Conservation (phyloP, 148 eudicot genomes). For the Pharnaceum exiguum region DNA sequence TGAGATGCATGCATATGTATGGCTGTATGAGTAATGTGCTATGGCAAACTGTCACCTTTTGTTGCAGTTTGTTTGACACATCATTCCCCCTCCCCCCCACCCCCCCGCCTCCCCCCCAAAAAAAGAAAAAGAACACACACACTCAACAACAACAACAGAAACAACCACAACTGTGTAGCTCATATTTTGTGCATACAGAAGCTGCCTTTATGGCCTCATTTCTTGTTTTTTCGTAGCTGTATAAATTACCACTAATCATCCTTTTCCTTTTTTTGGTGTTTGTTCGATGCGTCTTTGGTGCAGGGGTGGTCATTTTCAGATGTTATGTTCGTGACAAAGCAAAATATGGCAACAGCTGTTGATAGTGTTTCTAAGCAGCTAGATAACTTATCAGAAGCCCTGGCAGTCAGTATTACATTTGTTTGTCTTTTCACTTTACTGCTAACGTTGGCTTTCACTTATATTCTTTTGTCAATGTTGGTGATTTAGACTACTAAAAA, state of each 20-base stretch:
- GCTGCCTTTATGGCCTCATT: neutral
- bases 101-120: too few relatives aligned
- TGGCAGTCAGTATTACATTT: slow-evolving; percentile 50
- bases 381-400: slow-evolving; percentile 72
- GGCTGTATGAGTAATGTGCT: neutral
- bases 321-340: slow-evolving; percentile 87
- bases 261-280: neutral
- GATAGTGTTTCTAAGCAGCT: slow-evolving; percentile 78
- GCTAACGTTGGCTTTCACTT: neutral
- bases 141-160: too few relatives aligned
- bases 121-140: too few relatives aligned
- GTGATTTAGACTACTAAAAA: slow-evolving; percentile 60
- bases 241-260: too few relatives aligned
- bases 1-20: neutral
- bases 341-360: slow-evolving; percentile 97
- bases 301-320: slow-evolving; percentile 93
- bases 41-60: slow-evolving; percentile 4
- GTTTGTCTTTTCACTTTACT: slow-evolving; percentile 6
- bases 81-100: too few relatives aligned
- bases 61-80: too few relatives aligned
- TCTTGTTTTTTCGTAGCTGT: neutral
- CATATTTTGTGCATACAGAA: too few relatives aligned
- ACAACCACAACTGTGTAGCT: too few relatives aligned
- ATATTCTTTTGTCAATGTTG: neutral
- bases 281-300: slow-evolving; percentile 7